Conservation (phyloP, 1,284 basidiomycete genomes). For the Chiua sp. region DNA sequence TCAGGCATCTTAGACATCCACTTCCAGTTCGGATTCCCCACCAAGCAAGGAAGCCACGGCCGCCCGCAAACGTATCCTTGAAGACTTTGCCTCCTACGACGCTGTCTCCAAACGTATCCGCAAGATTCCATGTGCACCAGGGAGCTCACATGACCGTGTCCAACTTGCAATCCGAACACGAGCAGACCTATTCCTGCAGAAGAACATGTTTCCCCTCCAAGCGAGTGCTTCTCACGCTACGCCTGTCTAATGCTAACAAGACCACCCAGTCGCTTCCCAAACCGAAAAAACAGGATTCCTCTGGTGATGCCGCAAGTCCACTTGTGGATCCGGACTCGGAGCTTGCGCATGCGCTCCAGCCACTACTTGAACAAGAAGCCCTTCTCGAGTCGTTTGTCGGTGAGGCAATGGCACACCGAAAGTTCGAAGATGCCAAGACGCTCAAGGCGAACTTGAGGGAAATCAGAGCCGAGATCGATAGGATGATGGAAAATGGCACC, state of each 20-base stretch:
- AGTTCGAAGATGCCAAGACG: constrained; percentile 89
- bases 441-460: constrained; percentile 77
- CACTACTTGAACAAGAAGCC: constrained; percentile 89
- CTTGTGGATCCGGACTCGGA: constrained; percentile 68
- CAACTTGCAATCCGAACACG: constrained; percentile 82
- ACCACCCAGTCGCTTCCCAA: constrained; percentile 63
- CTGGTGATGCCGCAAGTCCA: constrained; percentile 29
- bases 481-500: constrained; percentile 55
- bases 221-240: constrained; percentile 39
- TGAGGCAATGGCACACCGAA: constrained; percentile 83
- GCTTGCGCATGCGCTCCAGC: constrained; percentile 76
- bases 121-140: constrained; percentile 65
- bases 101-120: constrained; percentile 86
- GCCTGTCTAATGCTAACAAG: background rate
- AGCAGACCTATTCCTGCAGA: constrained; percentile 85
- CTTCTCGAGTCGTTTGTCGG: constrained; percentile 83
- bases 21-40: constrained; percentile 58
- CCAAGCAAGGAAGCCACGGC: constrained; percentile 72
- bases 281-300: constrained; percentile 45
- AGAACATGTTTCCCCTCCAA: constrained; percentile 87
- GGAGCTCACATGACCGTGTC: constrained; percentile 82
- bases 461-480: constrained; percentile 81
- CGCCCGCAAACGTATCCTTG: constrained; percentile 80
- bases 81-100: constrained; percentile 90
- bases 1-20: background rate